Evolutionary conservation across 169 alveolate species (phyloP).

Genomic region (Cryptosporidium sp.): DNA sequence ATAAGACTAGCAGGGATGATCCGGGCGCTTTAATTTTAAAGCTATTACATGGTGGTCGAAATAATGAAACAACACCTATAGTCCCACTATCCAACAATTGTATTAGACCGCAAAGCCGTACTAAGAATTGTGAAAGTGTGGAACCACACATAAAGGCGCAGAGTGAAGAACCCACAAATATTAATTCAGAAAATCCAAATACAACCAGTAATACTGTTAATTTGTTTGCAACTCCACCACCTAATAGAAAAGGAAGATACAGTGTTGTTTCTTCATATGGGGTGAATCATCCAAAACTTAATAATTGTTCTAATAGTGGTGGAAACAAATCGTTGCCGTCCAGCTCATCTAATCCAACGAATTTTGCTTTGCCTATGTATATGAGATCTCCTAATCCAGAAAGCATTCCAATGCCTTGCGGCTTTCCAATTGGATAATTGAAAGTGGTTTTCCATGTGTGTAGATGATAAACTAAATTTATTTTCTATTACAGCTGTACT

Average conservation of each 20-base stretch:
- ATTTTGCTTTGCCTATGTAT: constrained; percentile 73
- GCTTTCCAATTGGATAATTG: constrained; percentile 48
- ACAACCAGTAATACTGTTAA: not conserved
- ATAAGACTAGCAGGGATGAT: constrained; percentile 16
- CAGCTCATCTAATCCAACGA: constrained; percentile 62
- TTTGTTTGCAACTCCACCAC: constrained; percentile 65
- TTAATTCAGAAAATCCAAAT: not conserved
- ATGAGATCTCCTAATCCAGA: constrained; percentile 76
- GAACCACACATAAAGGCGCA: not conserved
- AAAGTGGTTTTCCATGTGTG: not conserved
- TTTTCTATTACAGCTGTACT: not conserved
- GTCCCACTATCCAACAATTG: constrained; percentile 10
- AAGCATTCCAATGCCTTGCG: constrained; percentile 74
- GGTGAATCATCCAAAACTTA: constrained; percentile 21
- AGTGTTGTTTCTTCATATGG: constrained; percentile 50
- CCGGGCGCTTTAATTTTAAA: constrained; percentile 58
- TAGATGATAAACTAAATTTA: not conserved
- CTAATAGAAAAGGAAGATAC: constrained; percentile 43
- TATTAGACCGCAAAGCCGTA: constrained; percentile 74
- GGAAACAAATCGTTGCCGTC: constrained; percentile 29
- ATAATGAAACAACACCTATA: not conserved
- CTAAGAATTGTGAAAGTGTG: constrained; percentile 46
- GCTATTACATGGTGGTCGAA: constrained; percentile 51
- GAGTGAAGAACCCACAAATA: not conserved
- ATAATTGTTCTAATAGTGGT: constrained; percentile 6